phyloP scores from a whole-genome alignment of 768 basidiomycete genomes.

The Russula ochroleuca region DNA sequence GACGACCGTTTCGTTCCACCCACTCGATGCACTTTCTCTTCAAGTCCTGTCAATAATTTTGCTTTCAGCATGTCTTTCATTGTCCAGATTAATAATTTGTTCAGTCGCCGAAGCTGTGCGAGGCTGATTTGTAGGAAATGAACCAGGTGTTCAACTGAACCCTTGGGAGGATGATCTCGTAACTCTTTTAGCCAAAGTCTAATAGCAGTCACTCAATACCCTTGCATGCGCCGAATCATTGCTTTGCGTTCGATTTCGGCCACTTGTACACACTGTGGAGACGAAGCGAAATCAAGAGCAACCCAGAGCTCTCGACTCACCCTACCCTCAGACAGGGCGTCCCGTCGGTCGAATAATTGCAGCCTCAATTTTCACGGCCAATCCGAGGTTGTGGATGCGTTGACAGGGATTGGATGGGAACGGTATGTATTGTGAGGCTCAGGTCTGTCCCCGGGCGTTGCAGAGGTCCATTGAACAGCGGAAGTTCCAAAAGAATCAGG shows the following conservation, averaged over 20 bases:
- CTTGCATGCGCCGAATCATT: conserved; percentile 21
- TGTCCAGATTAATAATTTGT: too few relatives aligned
- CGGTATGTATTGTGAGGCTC: background rate
- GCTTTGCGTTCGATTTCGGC: conserved; percentile 28
- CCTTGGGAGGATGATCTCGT: too few relatives aligned
- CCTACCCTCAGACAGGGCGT: conserved; percentile 1
- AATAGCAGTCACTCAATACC: background rate
- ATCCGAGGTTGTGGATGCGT: conserved; percentile 27
- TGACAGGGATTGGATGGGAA: conserved; percentile 14
- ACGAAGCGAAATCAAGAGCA: too few relatives aligned
- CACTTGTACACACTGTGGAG: conserved; percentile 25
- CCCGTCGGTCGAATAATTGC: conserved; percentile 14
- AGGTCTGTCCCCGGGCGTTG: background rate
- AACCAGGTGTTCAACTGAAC: too few relatives aligned
- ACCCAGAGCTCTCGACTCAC: too few relatives aligned
- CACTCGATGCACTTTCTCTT: too few relatives aligned
- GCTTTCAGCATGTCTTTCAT: too few relatives aligned
- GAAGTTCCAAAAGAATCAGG: conserved; percentile 10
- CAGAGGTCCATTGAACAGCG: conserved; percentile 2
- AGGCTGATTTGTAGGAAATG: too few relatives aligned
- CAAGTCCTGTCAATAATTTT: too few relatives aligned
- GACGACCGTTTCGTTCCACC: too few relatives aligned
- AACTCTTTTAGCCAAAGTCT: too few relatives aligned
- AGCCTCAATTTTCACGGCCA: conserved; percentile 27
- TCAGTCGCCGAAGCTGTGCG: too few relatives aligned